Percentiles rank a stretch among this genome's conserved stretches.
Conservation (phyloP, 371 early-diverging fungal species). For the Syncephalastrum contaminatum region DNA sequence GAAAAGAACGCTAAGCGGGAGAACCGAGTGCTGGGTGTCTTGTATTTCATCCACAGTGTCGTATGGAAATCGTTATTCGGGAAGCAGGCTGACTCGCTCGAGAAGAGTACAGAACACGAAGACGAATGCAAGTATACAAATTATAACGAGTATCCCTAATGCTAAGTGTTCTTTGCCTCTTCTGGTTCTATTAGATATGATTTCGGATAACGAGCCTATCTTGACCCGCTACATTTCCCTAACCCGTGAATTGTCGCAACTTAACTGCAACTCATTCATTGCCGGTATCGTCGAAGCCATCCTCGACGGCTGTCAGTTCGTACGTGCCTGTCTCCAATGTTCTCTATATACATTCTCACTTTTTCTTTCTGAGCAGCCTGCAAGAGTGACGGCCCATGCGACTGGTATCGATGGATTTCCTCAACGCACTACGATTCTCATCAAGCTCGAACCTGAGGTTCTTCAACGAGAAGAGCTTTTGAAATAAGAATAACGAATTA, state of each 20-base stretch:
- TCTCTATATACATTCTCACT: conserved; percentile 2
- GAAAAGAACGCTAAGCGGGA: conserved; percentile 88
- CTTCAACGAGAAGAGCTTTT: conserved; percentile 75
- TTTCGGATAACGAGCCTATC: conserved; percentile 93
- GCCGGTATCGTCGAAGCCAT: conserved; percentile 96
- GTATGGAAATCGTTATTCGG: conserved; percentile 94
- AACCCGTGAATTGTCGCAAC: conserved; percentile 87
- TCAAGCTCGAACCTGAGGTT: conserved; percentile 88
- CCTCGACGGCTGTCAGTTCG: conserved; percentile 88
- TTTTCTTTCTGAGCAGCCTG: conserved; percentile 59
- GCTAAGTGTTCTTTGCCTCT: neutral
- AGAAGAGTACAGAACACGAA: conserved; percentile 90
- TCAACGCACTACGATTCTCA: conserved; percentile 86
- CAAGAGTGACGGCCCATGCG: conserved; percentile 92
- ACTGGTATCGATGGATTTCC: conserved; percentile 91
- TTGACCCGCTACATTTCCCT: conserved; percentile 88
- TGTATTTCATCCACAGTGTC: conserved; percentile 88
- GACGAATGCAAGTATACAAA: conserved; percentile 78
- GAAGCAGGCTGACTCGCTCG: conserved; percentile 91
- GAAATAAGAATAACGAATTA: conserved; percentile 33
- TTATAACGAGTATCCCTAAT: neutral
- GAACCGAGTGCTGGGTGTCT: conserved; percentile 78
- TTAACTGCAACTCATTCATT: conserved; percentile 92
- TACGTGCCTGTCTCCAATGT: conserved; percentile 43
- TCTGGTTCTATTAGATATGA: conserved; percentile 76